phyloP scores from a whole-genome alignment of 768 basidiomycete species.

The Leccinellum luteum region DNA sequence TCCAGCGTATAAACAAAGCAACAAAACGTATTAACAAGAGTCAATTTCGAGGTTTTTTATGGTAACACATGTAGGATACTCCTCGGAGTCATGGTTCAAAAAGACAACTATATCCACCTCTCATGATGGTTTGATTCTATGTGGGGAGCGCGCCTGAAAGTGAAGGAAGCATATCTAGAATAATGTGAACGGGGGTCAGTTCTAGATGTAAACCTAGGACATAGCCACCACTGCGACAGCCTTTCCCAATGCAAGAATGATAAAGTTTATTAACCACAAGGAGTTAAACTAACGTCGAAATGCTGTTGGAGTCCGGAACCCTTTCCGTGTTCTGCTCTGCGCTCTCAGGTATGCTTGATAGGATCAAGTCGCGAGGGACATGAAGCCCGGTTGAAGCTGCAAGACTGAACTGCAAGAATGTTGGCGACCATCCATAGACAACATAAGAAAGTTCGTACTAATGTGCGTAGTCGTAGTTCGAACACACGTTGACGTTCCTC shows the following conservation, averaged over 20 bases:
- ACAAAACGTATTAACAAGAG: too few species aligned
- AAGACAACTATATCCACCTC: too few species aligned
- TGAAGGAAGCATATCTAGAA: neutral
- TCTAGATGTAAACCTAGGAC: neutral
- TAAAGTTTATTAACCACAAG: neutral
- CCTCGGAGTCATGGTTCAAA: too few species aligned
- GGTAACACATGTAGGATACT: too few species aligned
- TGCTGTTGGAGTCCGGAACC: neutral
- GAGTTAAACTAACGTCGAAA: neutral
- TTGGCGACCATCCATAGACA: too few species aligned
- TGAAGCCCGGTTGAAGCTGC: neutral
- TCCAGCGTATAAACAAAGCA: too few species aligned
- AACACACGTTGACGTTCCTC: conserved; percentile 3
- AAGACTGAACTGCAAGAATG: neutral
- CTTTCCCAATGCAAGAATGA: neutral
- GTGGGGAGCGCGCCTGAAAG: too few species aligned
- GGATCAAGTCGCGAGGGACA: neutral
- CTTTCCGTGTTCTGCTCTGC: neutral
- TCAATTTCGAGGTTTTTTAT: too few species aligned
- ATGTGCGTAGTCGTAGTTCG: neutral
- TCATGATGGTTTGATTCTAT: too few species aligned
- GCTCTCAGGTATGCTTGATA: neutral
- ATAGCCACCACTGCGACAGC: too few species aligned
- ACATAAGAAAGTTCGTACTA: neutral
- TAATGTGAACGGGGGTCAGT: neutral